Evolutionary conservation across 495 filamentous ascomycete species (phyloP).

Genomic region (Aspergillus sclerotiicarbonarius): DNA sequence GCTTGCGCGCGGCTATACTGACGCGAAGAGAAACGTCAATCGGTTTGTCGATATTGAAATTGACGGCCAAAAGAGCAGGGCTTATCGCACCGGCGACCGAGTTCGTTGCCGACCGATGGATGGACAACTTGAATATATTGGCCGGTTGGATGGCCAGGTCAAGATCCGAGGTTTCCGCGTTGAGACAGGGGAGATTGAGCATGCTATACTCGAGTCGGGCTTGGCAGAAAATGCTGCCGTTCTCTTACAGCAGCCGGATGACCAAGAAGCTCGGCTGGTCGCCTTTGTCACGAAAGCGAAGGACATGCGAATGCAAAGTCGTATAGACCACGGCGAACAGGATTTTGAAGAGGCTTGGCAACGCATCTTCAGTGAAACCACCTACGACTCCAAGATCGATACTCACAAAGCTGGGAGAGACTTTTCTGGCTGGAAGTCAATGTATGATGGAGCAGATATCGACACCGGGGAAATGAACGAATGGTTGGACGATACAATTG

Average conservation of each 20-base stretch:
- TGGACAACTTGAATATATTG: slow-evolving; percentile 1
- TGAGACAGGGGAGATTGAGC: slow-evolving; percentile 9
- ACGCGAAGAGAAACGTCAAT: neutral
- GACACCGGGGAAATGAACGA: neutral
- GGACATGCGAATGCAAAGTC: neutral
- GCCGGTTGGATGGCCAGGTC: slow-evolving; percentile 7
- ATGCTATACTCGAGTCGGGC: neutral
- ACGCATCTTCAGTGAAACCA: neutral
- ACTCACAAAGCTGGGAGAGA: neutral
- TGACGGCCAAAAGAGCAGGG: neutral
- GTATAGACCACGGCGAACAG: neutral
- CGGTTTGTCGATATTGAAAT: slow-evolving; percentile 4
- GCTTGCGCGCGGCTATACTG: slow-evolving; percentile 8
- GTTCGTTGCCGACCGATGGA: slow-evolving; percentile 2
- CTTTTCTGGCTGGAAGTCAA: slow-evolving; percentile 5
- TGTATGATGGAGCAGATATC: slow-evolving; percentile 1
- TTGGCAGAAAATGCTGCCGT: neutral
- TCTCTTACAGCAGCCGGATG: neutral
- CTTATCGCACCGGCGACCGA: slow-evolving; percentile 3
- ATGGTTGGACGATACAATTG: slow-evolving; percentile 4
- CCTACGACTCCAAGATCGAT: neutral
- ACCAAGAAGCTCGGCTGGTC: neutral
- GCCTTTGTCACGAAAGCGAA: slow-evolving; percentile 1
- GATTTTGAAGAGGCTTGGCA: neutral
- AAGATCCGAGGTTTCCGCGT: slow-evolving; percentile 6